Evolutionary conservation across 2,329 filamentous ascomycete species (phyloP).

Genomic region (Stagonosporopsis tanaceti): DNA sequence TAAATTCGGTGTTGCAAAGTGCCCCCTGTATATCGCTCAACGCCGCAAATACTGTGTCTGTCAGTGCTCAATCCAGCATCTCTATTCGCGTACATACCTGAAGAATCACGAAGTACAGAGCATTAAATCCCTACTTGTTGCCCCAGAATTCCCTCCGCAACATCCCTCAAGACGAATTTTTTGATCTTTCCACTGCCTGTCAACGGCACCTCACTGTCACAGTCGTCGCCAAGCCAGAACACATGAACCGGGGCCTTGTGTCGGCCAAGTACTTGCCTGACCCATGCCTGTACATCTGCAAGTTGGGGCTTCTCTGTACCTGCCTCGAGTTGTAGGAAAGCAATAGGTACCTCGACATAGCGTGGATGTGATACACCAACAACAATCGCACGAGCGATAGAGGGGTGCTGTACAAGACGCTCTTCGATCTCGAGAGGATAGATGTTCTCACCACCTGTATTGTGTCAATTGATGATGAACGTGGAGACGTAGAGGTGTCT

Average conservation of each 20-base stretch:
- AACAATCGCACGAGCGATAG: constrained; percentile 70
- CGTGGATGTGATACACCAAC: constrained; percentile 74
- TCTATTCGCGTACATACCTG: neutral
- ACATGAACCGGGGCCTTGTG: constrained; percentile 70
- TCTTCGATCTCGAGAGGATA: constrained; percentile 79
- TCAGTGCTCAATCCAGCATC: neutral
- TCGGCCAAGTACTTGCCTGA: constrained; percentile 48
- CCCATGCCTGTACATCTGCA: constrained; percentile 49
- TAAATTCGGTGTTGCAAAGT: neutral
- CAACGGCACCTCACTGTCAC: constrained; percentile 48
- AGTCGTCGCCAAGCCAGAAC: constrained; percentile 74
- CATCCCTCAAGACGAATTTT: constrained; percentile 50
- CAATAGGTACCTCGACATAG: constrained; percentile 76
- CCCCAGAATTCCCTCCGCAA: constrained; percentile 37
- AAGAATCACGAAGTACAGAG: neutral
- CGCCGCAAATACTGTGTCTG: neutral
- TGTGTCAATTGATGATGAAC: constrained; percentile 2
- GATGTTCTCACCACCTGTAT: constrained; percentile 52
- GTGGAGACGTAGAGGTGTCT: neutral
- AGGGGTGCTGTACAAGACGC: constrained; percentile 70
- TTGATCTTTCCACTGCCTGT: constrained; percentile 57
- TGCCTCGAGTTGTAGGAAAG: constrained; percentile 61
- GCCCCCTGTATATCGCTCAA: neutral
- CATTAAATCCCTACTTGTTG: constrained; percentile 3
- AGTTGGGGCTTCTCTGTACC: constrained; percentile 35